Evolutionary conservation across 2,329 filamentous ascomycete genomes (phyloP), one percentile per base, ranked within the genome.

Genomic region (Neocucurbitaria cava): DNA sequence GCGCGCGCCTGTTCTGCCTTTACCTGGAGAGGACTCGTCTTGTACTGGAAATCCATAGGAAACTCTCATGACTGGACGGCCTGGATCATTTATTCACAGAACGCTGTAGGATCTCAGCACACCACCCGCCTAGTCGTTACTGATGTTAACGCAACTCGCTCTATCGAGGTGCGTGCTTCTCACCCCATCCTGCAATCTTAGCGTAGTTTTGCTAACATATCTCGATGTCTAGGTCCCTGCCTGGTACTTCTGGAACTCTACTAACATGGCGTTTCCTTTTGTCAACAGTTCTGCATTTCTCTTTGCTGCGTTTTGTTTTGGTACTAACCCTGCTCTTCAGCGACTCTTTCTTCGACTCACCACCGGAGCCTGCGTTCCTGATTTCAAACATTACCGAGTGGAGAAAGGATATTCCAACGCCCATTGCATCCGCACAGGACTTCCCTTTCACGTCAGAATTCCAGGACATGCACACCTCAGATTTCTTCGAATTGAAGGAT

Each of bases 371-470:
- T 52, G 69, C 64, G 61, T 75, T 70, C 65, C 69, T 64, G 54
- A 66, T 71, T 42, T 71, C 71, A 53, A 71, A 76, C 68, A 76
- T 77, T 67, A 69, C 73, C 57, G 68, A 76, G 71, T 78, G 76
- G 76, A 75, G 67, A 59, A 73, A 77, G 57, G 71, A 75, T 50
- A 72, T 77, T 23, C 68, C 73, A 21, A 67, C 71, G 49, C 65
- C 65, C n/a, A 43, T 70, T 59, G 64, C 66, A 56, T 62, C 69
- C 49, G 68, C 63, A 58, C 62, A 67, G 68, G 71, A 75, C 57
- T 62, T 76, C 58, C 66, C 73, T 67, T 69, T 67, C 54, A 65
- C 62, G 52, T 61, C 72, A 59, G 70, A 74, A 5, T 62, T 71
- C 56, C 66, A 66, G 62, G 72, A 74, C 48, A 72, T 76, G 68